Evolutionary conservation across 2,329 filamentous ascomycete genomes (phyloP), one percentile per base, ranked within the genome.

Genomic region (Stachybotrys chartarum): DNA sequence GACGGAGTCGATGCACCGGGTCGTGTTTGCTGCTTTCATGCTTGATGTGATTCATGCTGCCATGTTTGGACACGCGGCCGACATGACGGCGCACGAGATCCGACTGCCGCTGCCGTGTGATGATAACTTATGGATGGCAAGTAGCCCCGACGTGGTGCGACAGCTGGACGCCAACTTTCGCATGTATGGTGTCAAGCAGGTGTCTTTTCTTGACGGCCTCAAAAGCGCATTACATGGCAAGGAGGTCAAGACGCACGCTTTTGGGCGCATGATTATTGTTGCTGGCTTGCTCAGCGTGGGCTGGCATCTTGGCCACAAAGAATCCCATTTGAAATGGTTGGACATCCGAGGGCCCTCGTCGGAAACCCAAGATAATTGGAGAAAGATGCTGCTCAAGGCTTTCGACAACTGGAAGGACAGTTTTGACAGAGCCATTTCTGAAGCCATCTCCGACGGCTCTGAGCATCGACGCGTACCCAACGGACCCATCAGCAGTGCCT

Each of bases 11-110:
- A 96, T 92, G 60, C 84, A 91, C 57, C 81, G 91, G 54, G 90
- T 90, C 2, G 91, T 92, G 0, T 97, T 94, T 71, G 90, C 86
- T 0, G 91, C 91, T 0, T 96, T 96, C 68, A 88, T 96, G 64
- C 84, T 96, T 65, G 91, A 97, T 66, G 88, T 90, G 7, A 87
- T 90, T 1, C 91, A 97, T 67, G 91, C 91, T 1, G 91, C 89
- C 24, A 94, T 96, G 85, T 96, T 96, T 65, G 91, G 91, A 0
- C 91, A 96, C 68, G 85, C 87, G 0, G 90, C 90, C 0, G 90
- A 92, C 58, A 95, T 96, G 90, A 88, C 91, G 1, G 89, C 91
- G 1, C 90, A 96, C 64, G 91, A 96, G 70, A 88, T 97, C 72
- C 85, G 90, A 6, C 77, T 96, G 5, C 89, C 90, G 0, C 75